Evolutionary conservation across 2,329 filamentous ascomycete species (phyloP), one percentile per base, ranked within the genome.

Genomic region (Talaromyces albobiverticillius): DNA sequence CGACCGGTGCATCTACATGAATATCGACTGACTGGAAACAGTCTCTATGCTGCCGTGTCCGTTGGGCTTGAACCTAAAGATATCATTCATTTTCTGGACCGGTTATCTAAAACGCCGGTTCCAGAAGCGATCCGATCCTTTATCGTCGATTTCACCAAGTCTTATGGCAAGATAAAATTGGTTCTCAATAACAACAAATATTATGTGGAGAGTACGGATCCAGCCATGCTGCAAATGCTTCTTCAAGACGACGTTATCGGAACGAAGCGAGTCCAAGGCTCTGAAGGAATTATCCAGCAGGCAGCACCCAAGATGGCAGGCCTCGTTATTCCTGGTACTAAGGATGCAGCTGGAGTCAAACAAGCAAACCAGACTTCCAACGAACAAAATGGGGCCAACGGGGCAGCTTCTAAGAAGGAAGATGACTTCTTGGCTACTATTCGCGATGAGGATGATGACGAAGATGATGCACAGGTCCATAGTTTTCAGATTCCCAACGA

Each of bases 151-250:
- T 94, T 90, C 59, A 95, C 91, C 5, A 86, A 89, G 60, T 94
- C 89, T 50, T 97, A 94, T 68, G 94, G 94, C 60, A 97, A 96
- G 72, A 91, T 96, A 53, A 94, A 96, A 71, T 83, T 97, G 51
- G 94, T 97, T 42, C 73, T 97, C 59, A 95, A 96, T 71, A 89
- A 96, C 64, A 97, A 93, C 59, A 89, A 90, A 61, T 96, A 95
- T 71, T 96, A 88, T 63, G 86, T 97, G 57, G 94, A 99, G 73
- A 96, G 89, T 64, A 87, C 89, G 18, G 93, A 97, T 70, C 87
- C 91, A 11, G 81, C 86, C 10, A 89, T 96, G 68, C 79, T 97
- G 54, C 90, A 96, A 70, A 88, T 82, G 65, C 79, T 97, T n/a
- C 79, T 97, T 32, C 86, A 88, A 65, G 93, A 97, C 69, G 81